These are phyloP conservation scores for Monosporozyma solicola DNA, from an alignment of 805 yeast genomes.

Conservation along the genomic window DNA sequence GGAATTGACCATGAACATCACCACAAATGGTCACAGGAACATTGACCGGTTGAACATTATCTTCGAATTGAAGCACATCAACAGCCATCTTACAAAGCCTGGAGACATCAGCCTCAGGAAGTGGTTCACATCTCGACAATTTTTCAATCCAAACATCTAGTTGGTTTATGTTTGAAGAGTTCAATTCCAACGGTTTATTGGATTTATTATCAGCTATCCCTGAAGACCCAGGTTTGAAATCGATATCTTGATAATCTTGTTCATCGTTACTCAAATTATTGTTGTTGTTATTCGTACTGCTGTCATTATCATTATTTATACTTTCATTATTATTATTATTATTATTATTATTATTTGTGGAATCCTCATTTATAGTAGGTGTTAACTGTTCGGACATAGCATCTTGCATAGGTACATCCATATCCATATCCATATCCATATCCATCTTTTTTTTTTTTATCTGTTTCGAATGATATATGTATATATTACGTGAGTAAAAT, in stretches of 20 bases:
- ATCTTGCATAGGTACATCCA: constrained; percentile 81
- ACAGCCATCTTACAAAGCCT: constrained; percentile 82
- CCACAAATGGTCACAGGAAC: constrained; percentile 98
- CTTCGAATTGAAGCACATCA: constrained; percentile 83
- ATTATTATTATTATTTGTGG: constrained; percentile 1
- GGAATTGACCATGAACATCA: constrained; percentile 94
- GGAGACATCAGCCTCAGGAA: constrained; percentile 71
- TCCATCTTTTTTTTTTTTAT: too few species aligned
- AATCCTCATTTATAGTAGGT: constrained; percentile 27
- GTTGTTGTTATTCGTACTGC: constrained; percentile 14
- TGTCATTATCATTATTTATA: constrained; percentile 10
- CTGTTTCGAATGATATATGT: not conserved
- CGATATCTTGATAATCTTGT: constrained; percentile 19
- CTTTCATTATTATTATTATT: not conserved
- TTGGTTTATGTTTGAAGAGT: constrained; percentile 47
- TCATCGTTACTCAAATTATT: constrained; percentile 12
- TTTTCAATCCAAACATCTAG: constrained; percentile 84
- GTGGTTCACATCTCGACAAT: constrained; percentile 68
- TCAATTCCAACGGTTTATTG: constrained; percentile 32
- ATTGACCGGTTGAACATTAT: constrained; percentile 89
- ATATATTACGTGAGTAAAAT: too few species aligned
- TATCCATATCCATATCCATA: constrained; percentile 59
- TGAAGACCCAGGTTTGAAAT: constrained; percentile 28
- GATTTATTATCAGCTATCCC: constrained; percentile 34
- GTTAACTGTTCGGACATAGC: constrained; percentile 38